Base-by-base conservation (phyloP, 2,329 filamentous ascomycete genomes). In the Beauveria sp. region DNA sequence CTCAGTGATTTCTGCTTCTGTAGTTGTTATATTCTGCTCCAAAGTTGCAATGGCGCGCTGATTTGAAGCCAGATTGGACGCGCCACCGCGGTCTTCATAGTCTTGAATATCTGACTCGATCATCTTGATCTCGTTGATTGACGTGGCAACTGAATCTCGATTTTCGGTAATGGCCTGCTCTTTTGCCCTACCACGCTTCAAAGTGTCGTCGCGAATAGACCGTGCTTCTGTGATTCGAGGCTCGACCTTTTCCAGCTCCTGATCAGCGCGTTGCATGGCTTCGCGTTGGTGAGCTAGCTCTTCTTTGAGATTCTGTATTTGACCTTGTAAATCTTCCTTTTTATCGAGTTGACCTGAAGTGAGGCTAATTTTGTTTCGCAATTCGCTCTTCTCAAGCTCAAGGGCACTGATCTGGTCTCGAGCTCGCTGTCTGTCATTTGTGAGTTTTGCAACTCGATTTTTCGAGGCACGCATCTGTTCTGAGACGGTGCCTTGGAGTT, bases 341-440 rank as follows among this genome's bases (percentile, higher is more conserved):
- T 90, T 91, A 71, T 96, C 91, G 28, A 98, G 79, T 68, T 93
- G 87, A 63, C 88, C 87, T 53, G 83, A 81, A 1, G 89, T 85
- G 58, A 83, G 84, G 67, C 82, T 87, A 57, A 97, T 80, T 66
- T 89, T 89, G 70, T 88, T 88, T 64, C 83, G 85, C 46, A 90
- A 77, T 73, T 96, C 89, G 68, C 89, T 88, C 63, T 87, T 82
- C 69, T 95, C 87, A 5, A 95, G 80, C 73, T 97, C 91, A 28
- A 96, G 78, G 18, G 80, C 78, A 65, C 82, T 88, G 61, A 95
- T 82, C 42, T 85, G 79, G 65, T 85, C 85, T 62, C 86, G 86
- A 60, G 85, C 82, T 45, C 89, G 85, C 66, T 96, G 90, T 66
- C 84, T 87, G 40, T 95, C 90, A 14, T 76, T 77, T 0, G 81